Evolutionary conservation across 2,329 filamentous ascomycete species (phyloP), one percentile per base, ranked within the genome.

Genomic region (Tolypocladium sp.): DNA sequence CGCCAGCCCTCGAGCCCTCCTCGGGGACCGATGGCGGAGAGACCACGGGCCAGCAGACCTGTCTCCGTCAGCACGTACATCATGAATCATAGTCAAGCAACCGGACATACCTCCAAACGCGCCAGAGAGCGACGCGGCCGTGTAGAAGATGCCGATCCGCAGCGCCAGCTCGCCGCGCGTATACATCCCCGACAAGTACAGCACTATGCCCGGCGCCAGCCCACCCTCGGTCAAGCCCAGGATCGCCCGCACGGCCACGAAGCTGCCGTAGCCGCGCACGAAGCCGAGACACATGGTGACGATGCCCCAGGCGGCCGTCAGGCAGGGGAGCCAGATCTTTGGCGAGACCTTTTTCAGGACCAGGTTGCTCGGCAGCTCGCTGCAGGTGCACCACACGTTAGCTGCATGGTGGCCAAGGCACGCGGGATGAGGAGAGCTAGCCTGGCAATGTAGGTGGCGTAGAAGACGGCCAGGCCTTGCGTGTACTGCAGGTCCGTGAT

Each of bases 121-220:
- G 2, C 85, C 84, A 0, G 83, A 86, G 6, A 89, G 71, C 1
- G 84, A 86, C 0, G 85, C 84, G 2, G 85, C 84, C 0, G 84
- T 87, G 67, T 88, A 89, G 66, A 89, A 88, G 7, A 89, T 73
- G 37, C 85, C 86, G 56, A 89, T 86, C 5, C 86, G 77, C 42
- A 87, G 69, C 0, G 84, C 83, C 62, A 88, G 74, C 63, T 88
- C 84, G 1, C 78, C 75, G 25, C 84, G 76, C 22, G 77, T 81
- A 65, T 88, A 86, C 62, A 89, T 80, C 8, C 78, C 76, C 0
- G 84, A 86, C 15, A 90, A 76, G 65, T 89, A 89, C 1, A 90
- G 73, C 1, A 88, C 79, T 77, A 89, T 88, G 54, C 86, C 87
- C 0, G 86, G 86, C 2, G 89, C 71, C 41, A 89, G 70, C 0